Conservation (phyloP, 495 filamentous ascomycete genomes). For the Penicillium crystallinum region DNA sequence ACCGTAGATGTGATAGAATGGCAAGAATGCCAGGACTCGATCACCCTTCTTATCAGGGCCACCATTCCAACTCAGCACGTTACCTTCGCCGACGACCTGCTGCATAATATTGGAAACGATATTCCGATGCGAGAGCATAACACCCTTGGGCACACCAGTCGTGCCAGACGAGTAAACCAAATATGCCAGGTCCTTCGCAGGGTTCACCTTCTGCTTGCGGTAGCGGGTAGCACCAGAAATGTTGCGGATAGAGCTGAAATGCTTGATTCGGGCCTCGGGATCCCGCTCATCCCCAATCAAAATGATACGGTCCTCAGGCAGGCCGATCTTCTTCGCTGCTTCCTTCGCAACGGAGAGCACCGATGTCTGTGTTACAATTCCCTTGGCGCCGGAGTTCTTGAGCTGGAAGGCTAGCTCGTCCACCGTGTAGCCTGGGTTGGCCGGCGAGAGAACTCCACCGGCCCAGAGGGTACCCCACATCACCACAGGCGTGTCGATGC, state of each 20-base stretch:
- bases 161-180: slow-evolving; percentile 89
- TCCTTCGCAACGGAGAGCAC: slow-evolving; percentile 56
- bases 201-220: slow-evolving; percentile 42
- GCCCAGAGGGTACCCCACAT: slow-evolving; percentile 82
- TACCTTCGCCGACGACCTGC: slow-evolving; percentile 52
- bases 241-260: slow-evolving; percentile 69
- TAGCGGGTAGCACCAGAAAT: slow-evolving; percentile 45
- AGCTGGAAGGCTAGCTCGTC: slow-evolving; percentile 88
- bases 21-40: slow-evolving; percentile 71
- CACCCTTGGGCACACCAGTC: slow-evolving; percentile 87
- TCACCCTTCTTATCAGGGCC: slow-evolving; percentile 62
- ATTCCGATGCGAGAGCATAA: slow-evolving; percentile 82
- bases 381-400: slow-evolving; percentile 72
- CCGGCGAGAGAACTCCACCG: slow-evolving; percentile 73
- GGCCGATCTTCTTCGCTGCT: slow-evolving; percentile 63
- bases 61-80: slow-evolving; percentile 54
- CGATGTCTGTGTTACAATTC: slow-evolving; percentile 63
- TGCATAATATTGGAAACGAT: slow-evolving; percentile 67
- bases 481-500: slow-evolving; percentile 64
- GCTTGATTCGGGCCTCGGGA: slow-evolving; percentile 54
- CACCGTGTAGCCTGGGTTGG: slow-evolving; percentile 81
- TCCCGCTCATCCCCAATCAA: slow-evolving; percentile 73
- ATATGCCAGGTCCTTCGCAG: slow-evolving; percentile 50
- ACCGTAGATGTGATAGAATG: slow-evolving; percentile 96
- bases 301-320: slow-evolving; percentile 62